Percentiles rank a stretch among this genome's conserved stretches.
Evolutionary conservation across 441 rosid genomes (phyloP).

Genomic region (Biscutella auriculata): DNA sequence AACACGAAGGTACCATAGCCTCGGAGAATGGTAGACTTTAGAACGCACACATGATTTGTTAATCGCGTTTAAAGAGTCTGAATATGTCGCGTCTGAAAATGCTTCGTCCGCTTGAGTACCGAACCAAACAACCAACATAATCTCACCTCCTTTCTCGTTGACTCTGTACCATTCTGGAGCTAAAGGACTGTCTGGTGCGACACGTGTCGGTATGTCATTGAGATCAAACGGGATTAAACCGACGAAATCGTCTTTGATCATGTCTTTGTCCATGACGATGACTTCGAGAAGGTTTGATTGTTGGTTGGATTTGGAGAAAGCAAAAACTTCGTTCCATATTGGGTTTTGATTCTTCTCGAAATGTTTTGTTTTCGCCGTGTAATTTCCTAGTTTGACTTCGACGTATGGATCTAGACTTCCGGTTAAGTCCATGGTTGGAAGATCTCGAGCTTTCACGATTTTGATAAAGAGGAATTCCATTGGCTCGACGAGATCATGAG

Average conservation of each 20-base stretch:
- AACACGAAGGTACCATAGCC: slow-evolving; percentile 85
- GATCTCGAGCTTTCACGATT: slow-evolving; percentile 78
- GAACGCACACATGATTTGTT: slow-evolving; percentile 48
- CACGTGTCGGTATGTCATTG: slow-evolving; percentile 59
- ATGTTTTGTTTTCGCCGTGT: slow-evolving; percentile 57
- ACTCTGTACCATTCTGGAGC: slow-evolving; percentile 89
- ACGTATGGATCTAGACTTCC: slow-evolving; percentile 87
- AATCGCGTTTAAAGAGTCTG: slow-evolving; percentile 51
- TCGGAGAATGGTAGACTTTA: slow-evolving; percentile 88
- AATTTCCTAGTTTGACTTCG: slow-evolving; percentile 80
- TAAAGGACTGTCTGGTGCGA: slow-evolving; percentile 79
- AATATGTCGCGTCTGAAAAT: slow-evolving; percentile 76
- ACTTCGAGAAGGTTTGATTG: slow-evolving; percentile 66
- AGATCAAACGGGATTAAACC: slow-evolving; percentile 62
- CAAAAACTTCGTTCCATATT: slow-evolving; percentile 84
- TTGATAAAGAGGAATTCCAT: slow-evolving; percentile 73
- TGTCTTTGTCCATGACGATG: slow-evolving; percentile 69
- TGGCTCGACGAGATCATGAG: slow-evolving; percentile 85
- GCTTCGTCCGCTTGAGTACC: slow-evolving; percentile 97
- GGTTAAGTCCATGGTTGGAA: slow-evolving; percentile 56
- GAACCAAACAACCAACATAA: slow-evolving; percentile 89
- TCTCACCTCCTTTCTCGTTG: slow-evolving; percentile 49
- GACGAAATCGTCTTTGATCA: slow-evolving; percentile 59
- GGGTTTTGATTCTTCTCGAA: slow-evolving; percentile 70
- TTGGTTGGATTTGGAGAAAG: slow-evolving; percentile 57